Evolutionary conservation across 2,329 filamentous ascomycete genomes (phyloP).

Genomic region (Ambrosiella cleistominuta): DNA sequence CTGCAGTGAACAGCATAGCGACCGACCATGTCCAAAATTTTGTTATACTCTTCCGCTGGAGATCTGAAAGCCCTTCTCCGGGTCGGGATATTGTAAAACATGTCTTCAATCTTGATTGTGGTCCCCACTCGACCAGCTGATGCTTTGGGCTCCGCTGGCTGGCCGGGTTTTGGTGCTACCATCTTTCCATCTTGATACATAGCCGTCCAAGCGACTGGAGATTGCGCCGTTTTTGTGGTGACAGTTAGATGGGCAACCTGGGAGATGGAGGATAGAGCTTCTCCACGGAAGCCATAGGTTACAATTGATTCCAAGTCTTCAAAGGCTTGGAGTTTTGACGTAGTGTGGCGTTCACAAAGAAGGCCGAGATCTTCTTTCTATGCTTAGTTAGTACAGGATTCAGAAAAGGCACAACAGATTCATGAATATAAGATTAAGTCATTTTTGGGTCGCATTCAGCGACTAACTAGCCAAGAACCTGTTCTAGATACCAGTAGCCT

Average conservation of each 20-base stretch:
- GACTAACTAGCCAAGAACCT: too few species aligned
- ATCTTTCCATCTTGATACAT: constrained; percentile 73
- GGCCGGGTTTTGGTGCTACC: constrained; percentile 69
- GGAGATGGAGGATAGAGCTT: constrained; percentile 92
- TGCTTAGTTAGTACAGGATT: background rate
- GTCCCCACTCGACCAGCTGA: constrained; percentile 78
- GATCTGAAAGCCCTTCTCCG: constrained; percentile 80
- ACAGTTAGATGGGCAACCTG: constrained; percentile 93
- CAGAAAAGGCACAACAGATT: background rate
- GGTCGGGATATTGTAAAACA: constrained; percentile 93
- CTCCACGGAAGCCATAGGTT: constrained; percentile 95
- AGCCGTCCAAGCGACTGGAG: constrained; percentile 76
- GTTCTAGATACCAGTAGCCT: background rate
- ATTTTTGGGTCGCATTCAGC: too few species aligned
- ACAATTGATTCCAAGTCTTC: constrained; percentile 80
- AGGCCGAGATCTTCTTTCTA: constrained; percentile 83
- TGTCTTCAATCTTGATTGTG: constrained; percentile 87
- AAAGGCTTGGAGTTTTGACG: constrained; percentile 84
- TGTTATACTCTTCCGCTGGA: constrained; percentile 85
- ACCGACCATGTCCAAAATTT: constrained; percentile 88
- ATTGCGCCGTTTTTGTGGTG: constrained; percentile 81
- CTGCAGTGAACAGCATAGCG: constrained; percentile 84
- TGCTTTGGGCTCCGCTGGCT: constrained; percentile 68
- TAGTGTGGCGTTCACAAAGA: constrained; percentile 89
- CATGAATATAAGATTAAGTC: background rate